Evolutionary conservation across 2,329 filamentous ascomycete species (phyloP), one percentile per base, ranked within the genome.

Genomic region (Neofusicoccum ribis): DNA sequence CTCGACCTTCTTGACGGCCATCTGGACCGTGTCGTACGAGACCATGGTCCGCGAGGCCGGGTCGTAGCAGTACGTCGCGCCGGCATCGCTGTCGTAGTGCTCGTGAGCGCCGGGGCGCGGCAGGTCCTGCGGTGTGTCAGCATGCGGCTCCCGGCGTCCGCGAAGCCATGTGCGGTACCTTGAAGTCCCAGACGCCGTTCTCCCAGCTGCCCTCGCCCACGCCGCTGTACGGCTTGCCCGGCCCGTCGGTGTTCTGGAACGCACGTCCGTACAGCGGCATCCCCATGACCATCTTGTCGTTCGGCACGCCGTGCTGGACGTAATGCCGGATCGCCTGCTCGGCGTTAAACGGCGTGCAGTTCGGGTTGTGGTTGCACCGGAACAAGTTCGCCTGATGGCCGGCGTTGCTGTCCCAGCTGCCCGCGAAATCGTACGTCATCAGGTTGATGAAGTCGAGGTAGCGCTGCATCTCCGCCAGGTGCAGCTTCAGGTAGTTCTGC

Each of bases 211-310:
- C 94, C 63, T 88, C 83, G 1, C 93, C 93, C 8, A 91, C 83
- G 6, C 92, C 93, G 56, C 77, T 85, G 78, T 85, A 97, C 0
- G 86, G 79, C 37, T 82, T 77, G 0, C 94, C 94, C 0, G 87
- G 85, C 0, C 93, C 93, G 31, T 89, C 84, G 0, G 94, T 97
- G 68, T 88, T 86, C 70, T 88, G 84, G 75, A 97, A 98, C 0
- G 91, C 88, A 41, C 93, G 90, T 1, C 94, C 94, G 74, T 97
- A 98, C 12, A 98, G 81, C 2, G 94, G 93, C 90, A 97, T 94
- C 2, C 94, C 93, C 14, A 97, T 77, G 3, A 97, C 91, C 63
- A 98, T 86, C 79, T 97, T 97, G 67, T 82, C 74, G 0, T 88
- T 74, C 0, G 84, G 73, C 0, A 97, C 88, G 6, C 81, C 80